Percentiles rank a stretch among this genome's conserved stretches.
These are phyloP conservation scores for Solidago caesia DNA, from an alignment of 129 eudicot species.

Conservation along the genomic window DNA sequence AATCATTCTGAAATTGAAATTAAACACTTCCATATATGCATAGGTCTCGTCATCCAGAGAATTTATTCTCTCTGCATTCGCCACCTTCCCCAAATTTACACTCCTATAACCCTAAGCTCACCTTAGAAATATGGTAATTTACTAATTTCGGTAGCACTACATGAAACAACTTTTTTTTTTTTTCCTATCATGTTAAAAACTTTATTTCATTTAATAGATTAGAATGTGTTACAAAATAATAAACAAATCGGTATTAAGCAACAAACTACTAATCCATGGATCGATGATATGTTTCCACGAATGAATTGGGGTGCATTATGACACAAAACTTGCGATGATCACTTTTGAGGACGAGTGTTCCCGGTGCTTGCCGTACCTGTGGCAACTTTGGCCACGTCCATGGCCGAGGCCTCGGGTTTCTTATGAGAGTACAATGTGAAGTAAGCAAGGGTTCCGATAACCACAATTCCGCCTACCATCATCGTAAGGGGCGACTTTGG, in stretches of 20 bases:
- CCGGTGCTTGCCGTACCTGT: slow-evolving; percentile 43
- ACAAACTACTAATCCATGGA: slow-evolving; percentile 2
- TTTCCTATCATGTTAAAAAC: background rate
- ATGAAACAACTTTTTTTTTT: too few species aligned
- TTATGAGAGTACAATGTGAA: slow-evolving; percentile 61
- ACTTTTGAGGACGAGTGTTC: slow-evolving; percentile 59
- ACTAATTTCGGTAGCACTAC: too few species aligned
- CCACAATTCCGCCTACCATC: slow-evolving; percentile 57
- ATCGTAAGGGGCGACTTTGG: slow-evolving; percentile 45
- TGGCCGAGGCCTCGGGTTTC: slow-evolving; percentile 75
- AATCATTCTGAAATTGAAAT: too few species aligned
- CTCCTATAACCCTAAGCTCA: too few species aligned
- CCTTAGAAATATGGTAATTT: too few species aligned
- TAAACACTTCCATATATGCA: too few species aligned
- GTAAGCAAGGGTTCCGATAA: slow-evolving; percentile 42
- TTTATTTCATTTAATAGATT: slow-evolving; percentile 24
- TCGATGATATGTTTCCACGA: slow-evolving; percentile 7
- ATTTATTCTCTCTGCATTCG: too few species aligned
- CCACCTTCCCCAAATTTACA: too few species aligned
- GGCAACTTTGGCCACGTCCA: slow-evolving; percentile 67
- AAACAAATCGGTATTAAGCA: slow-evolving; percentile 18
- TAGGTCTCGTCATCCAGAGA: too few species aligned
- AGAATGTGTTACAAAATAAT: slow-evolving; percentile 16
- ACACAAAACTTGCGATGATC: background rate
- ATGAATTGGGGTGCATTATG: background rate